Conservation (phyloP, 805 yeast species). For the Yarrowia keelungensis region DNA sequence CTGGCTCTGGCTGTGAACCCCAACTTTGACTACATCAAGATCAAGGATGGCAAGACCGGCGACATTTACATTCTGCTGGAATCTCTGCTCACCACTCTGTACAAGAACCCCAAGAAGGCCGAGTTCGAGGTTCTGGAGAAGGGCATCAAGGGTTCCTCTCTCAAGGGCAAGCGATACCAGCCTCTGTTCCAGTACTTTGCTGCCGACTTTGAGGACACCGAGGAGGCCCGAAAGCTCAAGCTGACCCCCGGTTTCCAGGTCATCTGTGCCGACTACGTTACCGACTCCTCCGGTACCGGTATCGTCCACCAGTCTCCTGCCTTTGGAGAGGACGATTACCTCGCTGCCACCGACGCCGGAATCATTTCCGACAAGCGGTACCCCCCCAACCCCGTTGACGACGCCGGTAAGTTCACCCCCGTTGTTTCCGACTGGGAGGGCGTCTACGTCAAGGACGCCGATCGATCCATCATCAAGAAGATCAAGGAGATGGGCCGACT, state of each 20-base stretch:
- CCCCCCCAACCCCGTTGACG: slow-evolving; percentile 97
- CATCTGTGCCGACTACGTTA: slow-evolving; percentile 81
- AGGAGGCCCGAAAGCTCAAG: slow-evolving; percentile 29
- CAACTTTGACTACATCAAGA: slow-evolving; percentile 87
- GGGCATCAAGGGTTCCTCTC: slow-evolving; percentile 71
- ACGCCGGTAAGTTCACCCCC: slow-evolving; percentile 80
- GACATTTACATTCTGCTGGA: slow-evolving; percentile 85
- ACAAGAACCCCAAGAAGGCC: slow-evolving; percentile 94
- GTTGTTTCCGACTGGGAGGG: slow-evolving; percentile 82
- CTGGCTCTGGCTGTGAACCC: slow-evolving; percentile 92
- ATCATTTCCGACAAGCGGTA: slow-evolving; percentile 68
- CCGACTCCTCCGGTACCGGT: slow-evolving; percentile 98
- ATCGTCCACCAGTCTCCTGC: slow-evolving; percentile 98
- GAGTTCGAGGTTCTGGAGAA: slow-evolving; percentile 83
- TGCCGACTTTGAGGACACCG: slow-evolving; percentile 67
- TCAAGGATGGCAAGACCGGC: slow-evolving; percentile 85
- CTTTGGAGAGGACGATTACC: slow-evolving; percentile 98
- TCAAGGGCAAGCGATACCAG: slow-evolving; percentile 77
- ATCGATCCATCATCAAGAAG: slow-evolving; percentile 83
- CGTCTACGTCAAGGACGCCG: slow-evolving; percentile 93
- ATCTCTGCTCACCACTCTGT: slow-evolving; percentile 77
- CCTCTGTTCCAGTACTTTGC: slow-evolving; percentile 86
- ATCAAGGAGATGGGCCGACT: slow-evolving; percentile 79
- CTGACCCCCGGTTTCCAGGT: slow-evolving; percentile 73
- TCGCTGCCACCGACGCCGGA: slow-evolving; percentile 77